A percentile compares a stretch with the other conserved stretches of the same genome.
phyloP scores from a whole-genome alignment of 371 early-diverging fungal species.

The Dichotomocladium elegans region DNA sequence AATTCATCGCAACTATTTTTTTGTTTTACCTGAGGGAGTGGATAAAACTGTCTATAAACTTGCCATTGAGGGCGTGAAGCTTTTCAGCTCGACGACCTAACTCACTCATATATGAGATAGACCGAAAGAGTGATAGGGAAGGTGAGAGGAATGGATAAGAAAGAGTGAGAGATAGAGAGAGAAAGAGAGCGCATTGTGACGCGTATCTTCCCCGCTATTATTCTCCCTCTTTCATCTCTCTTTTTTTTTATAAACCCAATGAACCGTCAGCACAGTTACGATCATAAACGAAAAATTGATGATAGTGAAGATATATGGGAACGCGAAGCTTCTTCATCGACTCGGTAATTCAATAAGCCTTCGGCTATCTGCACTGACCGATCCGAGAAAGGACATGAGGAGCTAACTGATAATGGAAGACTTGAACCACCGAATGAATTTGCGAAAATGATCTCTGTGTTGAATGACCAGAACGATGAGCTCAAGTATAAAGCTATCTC shows the following conservation, averaged over 20 bases:
- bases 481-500: background rate
- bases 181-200: no score
- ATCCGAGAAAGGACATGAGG: background rate
- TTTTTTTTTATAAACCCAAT: background rate
- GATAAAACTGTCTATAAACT: background rate
- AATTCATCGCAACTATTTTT: no score
- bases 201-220: background rate
- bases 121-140: no score
- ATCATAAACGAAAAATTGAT: slow-evolving; percentile 7
- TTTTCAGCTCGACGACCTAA: slow-evolving; percentile 3
- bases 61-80: background rate
- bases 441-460: background rate
- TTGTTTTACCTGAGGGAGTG: background rate
- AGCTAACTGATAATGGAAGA: background rate
- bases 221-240: no score
- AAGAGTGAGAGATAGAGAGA: background rate
- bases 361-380: background rate
- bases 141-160: background rate
- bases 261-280: background rate
- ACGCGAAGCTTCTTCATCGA: slow-evolving; percentile 3
- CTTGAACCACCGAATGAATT: slow-evolving; percentile 2
- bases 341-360: background rate
- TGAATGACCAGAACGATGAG: slow-evolving; percentile 5
- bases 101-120: no score
- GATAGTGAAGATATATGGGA: slow-evolving; percentile 8